Percentiles rank a stretch among this genome's conserved stretches.
phyloP scores from a whole-genome alignment of 352 stramenopile genomes.

The Phytopythium helicoides region DNA sequence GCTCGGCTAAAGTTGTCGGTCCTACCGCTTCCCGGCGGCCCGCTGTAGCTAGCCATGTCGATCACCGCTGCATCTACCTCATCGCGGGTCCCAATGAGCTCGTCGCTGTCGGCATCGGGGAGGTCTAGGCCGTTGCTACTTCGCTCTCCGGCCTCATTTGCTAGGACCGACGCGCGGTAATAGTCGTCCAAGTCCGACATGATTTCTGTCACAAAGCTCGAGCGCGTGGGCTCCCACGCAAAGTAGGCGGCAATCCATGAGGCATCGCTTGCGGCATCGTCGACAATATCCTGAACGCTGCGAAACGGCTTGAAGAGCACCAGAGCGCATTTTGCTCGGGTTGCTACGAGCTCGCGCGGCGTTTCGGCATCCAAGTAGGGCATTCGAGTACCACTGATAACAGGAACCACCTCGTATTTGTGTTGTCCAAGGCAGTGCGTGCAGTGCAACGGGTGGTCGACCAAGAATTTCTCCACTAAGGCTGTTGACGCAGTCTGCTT shows the following conservation, averaged over 20 bases:
- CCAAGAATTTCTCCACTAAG: background rate
- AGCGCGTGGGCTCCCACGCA: background rate
- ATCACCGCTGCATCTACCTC: background rate
- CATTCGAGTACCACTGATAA: background rate
- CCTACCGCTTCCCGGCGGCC: background rate
- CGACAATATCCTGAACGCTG: background rate
- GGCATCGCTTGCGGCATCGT: background rate
- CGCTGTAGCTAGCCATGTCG: background rate
- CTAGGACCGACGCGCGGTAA: no score
- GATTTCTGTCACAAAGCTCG: slow-evolving; percentile 3
- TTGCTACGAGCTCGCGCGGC: background rate
- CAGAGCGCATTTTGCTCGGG: background rate
- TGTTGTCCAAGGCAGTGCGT: background rate
- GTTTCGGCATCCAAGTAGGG: background rate
- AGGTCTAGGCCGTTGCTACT: no score
- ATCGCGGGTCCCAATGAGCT: background rate
- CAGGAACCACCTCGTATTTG: background rate
- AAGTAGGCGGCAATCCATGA: background rate
- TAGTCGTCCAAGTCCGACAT: no score
- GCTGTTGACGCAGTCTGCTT: background rate
- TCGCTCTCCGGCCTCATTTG: no score
- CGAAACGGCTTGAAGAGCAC: no score
- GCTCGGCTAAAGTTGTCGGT: background rate
- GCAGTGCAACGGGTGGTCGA: background rate
- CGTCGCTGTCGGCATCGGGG: no score